Conservation (phyloP, 1,284 basidiomycete species). For the Cryptococcus sp. region DNA sequence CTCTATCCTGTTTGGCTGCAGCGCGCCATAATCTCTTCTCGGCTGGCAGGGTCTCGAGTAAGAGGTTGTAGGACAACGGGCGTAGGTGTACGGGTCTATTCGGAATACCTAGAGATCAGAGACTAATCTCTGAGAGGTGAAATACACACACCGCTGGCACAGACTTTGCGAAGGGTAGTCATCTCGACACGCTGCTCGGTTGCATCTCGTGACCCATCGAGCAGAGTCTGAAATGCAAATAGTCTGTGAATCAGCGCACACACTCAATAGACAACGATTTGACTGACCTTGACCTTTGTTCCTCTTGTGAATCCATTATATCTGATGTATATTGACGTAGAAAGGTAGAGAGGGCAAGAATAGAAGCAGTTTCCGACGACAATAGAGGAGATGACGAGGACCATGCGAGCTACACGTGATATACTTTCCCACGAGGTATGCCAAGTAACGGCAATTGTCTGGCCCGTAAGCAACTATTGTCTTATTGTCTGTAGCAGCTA, state of each 20-base stretch:
- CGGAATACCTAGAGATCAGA: constrained; percentile 37
- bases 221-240: constrained; percentile 40
- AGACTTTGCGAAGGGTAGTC: constrained; percentile 32
- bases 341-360: no score
- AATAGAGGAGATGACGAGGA: no score
- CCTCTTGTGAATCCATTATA: constrained; percentile 3
- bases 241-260: constrained; percentile 19
- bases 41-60: constrained; percentile 34
- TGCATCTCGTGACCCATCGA: constrained; percentile 33
- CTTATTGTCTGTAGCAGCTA: no score
- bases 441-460: no score
- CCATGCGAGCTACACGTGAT: no score
- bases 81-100: constrained; percentile 41
- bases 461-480: no score
- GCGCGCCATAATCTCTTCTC: constrained; percentile 38
- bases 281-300: constrained; percentile 7
- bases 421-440: no score
- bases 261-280: neutral
- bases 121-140: neutral
- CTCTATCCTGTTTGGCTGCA: constrained; percentile 16
- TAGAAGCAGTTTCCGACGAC: no score
- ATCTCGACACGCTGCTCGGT: constrained; percentile 34
- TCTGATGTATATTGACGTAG: no score
- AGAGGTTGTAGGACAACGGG: constrained; percentile 40
- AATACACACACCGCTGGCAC: constrained; percentile 31